Percentiles rank a stretch among this genome's conserved stretches.
Evolutionary conservation across 2,329 filamentous ascomycete species (phyloP).

Genomic region (Periconia digitata): DNA sequence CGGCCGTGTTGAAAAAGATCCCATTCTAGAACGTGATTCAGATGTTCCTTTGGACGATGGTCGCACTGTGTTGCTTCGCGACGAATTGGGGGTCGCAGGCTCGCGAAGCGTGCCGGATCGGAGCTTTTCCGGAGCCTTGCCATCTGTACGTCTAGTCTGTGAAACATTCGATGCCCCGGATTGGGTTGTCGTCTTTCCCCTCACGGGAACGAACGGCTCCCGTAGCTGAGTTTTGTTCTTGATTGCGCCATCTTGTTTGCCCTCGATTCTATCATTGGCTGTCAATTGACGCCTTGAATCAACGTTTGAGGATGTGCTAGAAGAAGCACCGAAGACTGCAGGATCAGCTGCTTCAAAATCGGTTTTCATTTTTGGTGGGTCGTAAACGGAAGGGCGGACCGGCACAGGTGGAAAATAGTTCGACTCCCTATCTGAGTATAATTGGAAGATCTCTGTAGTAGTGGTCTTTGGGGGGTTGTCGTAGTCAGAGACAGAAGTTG

Average conservation of each 20-base stretch:
- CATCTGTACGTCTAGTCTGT: not conserved
- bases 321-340: constrained; percentile 10
- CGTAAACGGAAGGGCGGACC: not conserved
- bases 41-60: not conserved
- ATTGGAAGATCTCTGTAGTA: constrained; percentile 4
- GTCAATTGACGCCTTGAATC: not conserved
- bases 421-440: constrained; percentile 7
- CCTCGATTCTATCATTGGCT: not conserved
- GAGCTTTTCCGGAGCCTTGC: not conserved
- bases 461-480: constrained; percentile 8
- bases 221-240: not conserved
- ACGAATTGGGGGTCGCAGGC: not conserved
- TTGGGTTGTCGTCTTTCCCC: not conserved
- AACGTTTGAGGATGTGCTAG: not conserved
- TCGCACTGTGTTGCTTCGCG: constrained; percentile 4
- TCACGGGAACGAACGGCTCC: not conserved
- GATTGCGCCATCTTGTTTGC: not conserved
- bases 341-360: constrained; percentile 5
- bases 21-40: not conserved
- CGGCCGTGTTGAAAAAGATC: constrained; percentile 6
- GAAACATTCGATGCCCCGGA: not conserved
- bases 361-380: not conserved
- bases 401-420: not conserved
- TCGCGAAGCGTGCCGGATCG: not conserved
- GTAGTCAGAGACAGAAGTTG: constrained; percentile 17